Evolutionary conservation across 1,139 yeast species (phyloP).

Genomic region (Suhomyces chickasaworum): DNA sequence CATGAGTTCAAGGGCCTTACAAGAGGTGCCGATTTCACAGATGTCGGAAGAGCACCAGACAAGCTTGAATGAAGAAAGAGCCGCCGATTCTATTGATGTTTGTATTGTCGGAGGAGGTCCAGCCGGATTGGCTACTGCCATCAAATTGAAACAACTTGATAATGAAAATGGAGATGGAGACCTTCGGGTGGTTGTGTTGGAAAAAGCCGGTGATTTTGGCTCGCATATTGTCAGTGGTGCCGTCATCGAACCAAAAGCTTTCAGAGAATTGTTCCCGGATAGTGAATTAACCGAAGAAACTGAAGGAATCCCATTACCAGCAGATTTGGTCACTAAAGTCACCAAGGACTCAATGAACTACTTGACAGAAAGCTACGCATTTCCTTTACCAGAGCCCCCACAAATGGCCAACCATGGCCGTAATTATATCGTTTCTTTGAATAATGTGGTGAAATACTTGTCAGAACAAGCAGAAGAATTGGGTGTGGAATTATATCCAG

Average conservation of each 20-base stretch:
- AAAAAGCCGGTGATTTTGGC: slow-evolving; percentile 91
- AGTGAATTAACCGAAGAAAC: slow-evolving; percentile 50
- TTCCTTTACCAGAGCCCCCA: slow-evolving; percentile 90
- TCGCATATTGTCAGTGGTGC: slow-evolving; percentile 94
- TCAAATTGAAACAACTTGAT: slow-evolving; percentile 82
- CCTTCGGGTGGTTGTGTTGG: slow-evolving; percentile 81
- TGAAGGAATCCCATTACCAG: slow-evolving; percentile 67
- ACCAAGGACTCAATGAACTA: slow-evolving; percentile 69
- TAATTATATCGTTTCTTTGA: slow-evolving; percentile 83
- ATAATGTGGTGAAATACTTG: slow-evolving; percentile 77
- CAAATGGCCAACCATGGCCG: slow-evolving; percentile 79
- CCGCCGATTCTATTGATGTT: slow-evolving; percentile 83
- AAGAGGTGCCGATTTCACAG: slow-evolving; percentile 3
- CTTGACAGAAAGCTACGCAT: slow-evolving; percentile 56
- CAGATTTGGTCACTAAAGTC: slow-evolving; percentile 74
- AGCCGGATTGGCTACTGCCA: slow-evolving; percentile 94
- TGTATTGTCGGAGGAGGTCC: slow-evolving; percentile 98
- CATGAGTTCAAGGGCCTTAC: not conserved
- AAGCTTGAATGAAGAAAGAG: slow-evolving; percentile 62
- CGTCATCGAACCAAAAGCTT: slow-evolving; percentile 84
- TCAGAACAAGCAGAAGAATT: slow-evolving; percentile 88
- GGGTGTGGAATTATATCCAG: slow-evolving; percentile 93
- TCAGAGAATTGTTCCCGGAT: slow-evolving; percentile 84
- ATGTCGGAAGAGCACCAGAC: slow-evolving; percentile 46
- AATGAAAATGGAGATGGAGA: slow-evolving; percentile 65